phyloP scores from a whole-genome alignment of 768 basidiomycete species.

The Multifurca ochricompacta region DNA sequence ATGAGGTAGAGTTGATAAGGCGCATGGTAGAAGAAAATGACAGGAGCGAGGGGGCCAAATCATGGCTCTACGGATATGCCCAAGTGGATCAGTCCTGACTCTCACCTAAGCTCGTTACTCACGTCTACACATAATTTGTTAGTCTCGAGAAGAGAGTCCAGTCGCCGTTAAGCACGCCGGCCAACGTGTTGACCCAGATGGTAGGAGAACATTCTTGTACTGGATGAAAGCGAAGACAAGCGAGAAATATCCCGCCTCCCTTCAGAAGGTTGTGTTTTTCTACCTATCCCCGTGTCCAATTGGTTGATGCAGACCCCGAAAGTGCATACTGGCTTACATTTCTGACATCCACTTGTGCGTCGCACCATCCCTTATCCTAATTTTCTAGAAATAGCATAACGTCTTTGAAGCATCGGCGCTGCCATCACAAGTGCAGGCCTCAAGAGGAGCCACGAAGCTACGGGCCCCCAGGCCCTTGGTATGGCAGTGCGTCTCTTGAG shows the following conservation, averaged over 20 bases:
- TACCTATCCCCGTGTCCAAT: background rate
- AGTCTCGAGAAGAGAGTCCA: slow-evolving; percentile 66
- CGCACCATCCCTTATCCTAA: background rate
- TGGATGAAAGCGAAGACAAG: slow-evolving; percentile 74
- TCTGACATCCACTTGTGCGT: slow-evolving; percentile 74
- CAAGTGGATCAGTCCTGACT: slow-evolving; percentile 13
- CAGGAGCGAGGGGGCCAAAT: slow-evolving; percentile 30
- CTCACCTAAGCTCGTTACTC: background rate
- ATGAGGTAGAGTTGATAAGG: slow-evolving; percentile 24
- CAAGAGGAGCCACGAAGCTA: slow-evolving; percentile 31
- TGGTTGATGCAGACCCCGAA: background rate
- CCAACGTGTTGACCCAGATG: slow-evolving; percentile 37
- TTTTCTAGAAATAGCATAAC: slow-evolving; percentile 10
- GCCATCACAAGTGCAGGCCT: slow-evolving; percentile 49
- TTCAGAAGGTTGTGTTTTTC: slow-evolving; percentile 53
- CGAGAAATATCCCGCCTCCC: slow-evolving; percentile 60
- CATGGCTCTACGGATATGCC: slow-evolving; percentile 26
- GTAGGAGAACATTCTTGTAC: slow-evolving; percentile 47
- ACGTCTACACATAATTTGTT: background rate
- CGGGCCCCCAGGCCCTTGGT: slow-evolving; percentile 50
- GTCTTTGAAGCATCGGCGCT: slow-evolving; percentile 43
- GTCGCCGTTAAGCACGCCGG: slow-evolving; percentile 55
- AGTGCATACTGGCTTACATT: slow-evolving; percentile 74
- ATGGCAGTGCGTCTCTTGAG: slow-evolving; percentile 33
- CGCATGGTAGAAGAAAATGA: slow-evolving; percentile 30